Conservation (phyloP, 1,284 basidiomycete species). For the Leccinum fuscescens region DNA sequence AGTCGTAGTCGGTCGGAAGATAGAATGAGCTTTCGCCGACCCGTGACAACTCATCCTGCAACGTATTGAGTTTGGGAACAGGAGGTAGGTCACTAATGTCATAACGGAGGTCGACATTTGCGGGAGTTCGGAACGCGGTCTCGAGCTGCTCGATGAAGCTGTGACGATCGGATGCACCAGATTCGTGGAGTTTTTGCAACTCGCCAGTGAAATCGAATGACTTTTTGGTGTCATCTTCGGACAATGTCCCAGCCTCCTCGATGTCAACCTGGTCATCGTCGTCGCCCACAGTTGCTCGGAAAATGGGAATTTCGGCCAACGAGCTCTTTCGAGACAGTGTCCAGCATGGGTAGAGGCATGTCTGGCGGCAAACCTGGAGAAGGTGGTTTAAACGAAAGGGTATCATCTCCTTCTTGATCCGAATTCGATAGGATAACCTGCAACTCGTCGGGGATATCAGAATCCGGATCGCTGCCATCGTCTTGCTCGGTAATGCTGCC, state of each 20-base stretch:
- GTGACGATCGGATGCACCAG: slow-evolving; percentile 60
- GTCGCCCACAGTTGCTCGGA: slow-evolving; percentile 45
- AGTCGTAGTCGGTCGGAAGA: slow-evolving; percentile 19
- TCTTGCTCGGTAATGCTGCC: slow-evolving; percentile 42
- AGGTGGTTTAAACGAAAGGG: slow-evolving; percentile 39
- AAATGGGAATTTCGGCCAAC: slow-evolving; percentile 36
- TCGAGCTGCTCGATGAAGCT: slow-evolving; percentile 85
- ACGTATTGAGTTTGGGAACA: slow-evolving; percentile 24
- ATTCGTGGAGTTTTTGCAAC: slow-evolving; percentile 66
- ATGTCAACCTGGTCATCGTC: slow-evolving; percentile 46
- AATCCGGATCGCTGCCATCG: slow-evolving; percentile 61
- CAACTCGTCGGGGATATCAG: slow-evolving; percentile 74
- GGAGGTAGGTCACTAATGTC: slow-evolving; percentile 51
- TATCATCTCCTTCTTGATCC: slow-evolving; percentile 44
- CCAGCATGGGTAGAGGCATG: slow-evolving; percentile 37
- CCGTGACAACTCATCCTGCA: slow-evolving; percentile 28
- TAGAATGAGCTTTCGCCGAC: slow-evolving; percentile 23
- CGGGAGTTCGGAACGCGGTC: slow-evolving; percentile 72
- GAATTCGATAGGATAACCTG: slow-evolving; percentile 57
- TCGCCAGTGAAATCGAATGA: slow-evolving; percentile 88
- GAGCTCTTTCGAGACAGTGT: slow-evolving; percentile 20
- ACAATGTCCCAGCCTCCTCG: slow-evolving; percentile 41
- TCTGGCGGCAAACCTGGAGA: slow-evolving; percentile 45
- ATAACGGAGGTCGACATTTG: slow-evolving; percentile 56
- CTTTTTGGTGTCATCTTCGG: slow-evolving; percentile 67